phyloP scores from a whole-genome alignment of 129 eudicot genomes.

The Flaveria brownii region DNA sequence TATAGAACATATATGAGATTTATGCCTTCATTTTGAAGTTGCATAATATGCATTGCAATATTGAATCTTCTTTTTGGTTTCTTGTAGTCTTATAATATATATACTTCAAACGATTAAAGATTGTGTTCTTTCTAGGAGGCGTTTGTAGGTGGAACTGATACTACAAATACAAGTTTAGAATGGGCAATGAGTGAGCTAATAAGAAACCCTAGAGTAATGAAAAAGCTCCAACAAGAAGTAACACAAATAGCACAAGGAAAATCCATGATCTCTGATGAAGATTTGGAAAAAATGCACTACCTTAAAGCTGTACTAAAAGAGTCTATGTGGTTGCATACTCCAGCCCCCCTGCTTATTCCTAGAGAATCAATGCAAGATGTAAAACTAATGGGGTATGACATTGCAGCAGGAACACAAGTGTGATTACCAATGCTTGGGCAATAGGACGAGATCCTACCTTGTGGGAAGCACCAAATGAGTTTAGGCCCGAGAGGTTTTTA shows the following conservation, averaged over 20 bases:
- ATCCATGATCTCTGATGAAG: neutral
- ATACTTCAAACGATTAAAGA: neutral
- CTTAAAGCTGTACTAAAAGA: slow-evolving; percentile 29
- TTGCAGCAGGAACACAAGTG: slow-evolving; percentile 22
- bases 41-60: too few species aligned
- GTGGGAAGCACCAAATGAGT: slow-evolving; percentile 23
- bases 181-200: slow-evolving; percentile 25
- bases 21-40: too few species aligned
- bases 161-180: neutral
- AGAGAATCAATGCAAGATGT: slow-evolving; percentile 14
- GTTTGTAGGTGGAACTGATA: slow-evolving; percentile 23
- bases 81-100: neutral
- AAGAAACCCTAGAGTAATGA: slow-evolving; percentile 25
- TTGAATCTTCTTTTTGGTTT: too few species aligned
- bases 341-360: slow-evolving; percentile 8
- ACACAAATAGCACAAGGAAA: slow-evolving; percentile 16
- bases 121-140: slow-evolving; percentile 8
- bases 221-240: slow-evolving; percentile 22
- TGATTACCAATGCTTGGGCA: slow-evolving; percentile 18
- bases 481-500: slow-evolving; percentile 16
- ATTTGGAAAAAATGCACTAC: slow-evolving; percentile 15
- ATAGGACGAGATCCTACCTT: slow-evolving; percentile 9
- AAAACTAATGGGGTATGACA: slow-evolving; percentile 19
- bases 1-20: too few species aligned
- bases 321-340: slow-evolving; percentile 12